Evolutionary conservation across 345 rosid genomes (phyloP), one percentile per base, ranked within the genome.

Genomic region (Mangifera indica): DNA sequence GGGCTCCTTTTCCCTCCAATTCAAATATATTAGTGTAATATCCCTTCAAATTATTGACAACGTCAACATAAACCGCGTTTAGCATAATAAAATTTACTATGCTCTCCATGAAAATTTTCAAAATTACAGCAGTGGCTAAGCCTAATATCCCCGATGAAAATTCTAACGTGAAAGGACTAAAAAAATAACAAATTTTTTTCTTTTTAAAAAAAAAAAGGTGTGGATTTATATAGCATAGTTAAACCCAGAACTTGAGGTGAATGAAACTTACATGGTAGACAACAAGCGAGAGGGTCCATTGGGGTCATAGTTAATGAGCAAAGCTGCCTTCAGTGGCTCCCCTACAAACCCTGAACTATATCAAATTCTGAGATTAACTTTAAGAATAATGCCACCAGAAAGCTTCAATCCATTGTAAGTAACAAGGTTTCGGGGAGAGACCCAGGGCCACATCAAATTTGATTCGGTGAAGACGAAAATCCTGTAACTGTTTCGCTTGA

Each of bases 271-370:
- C 98, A 91, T 83, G 45, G 91, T 87, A 60, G 97, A 93, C 67
- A 91, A 75, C 78, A 93, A 63, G 61, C 96, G 93, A 78, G 94
- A 88, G 10, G 97, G 96, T 34, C 80, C 90, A 22, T 84, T 58
- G 0, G 96, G 93, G 22, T 93, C 93, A n/a, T 91, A 76, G 75
- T 89, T 91, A 69, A 91, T 80, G 49, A 93, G 85, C 74, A 93
- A 49, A 69, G 93, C 93, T 62, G 87, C 90, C 84, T 84, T 88
- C 83, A 91, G 77, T 2, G 96, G 94, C 67, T 77, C 76, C n/a
- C 88, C 96, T 88, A 73, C 63, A 70, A 67, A 20, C 59, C 17
- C n/a, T 17, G 20, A 72, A 62, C 55, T 63, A 45, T 13, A 34
- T 21, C 24, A 22, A 53, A 53, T 37, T 11, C 32, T 52, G 8